Conservation (phyloP, 352 stramenopile genomes). For the Globisporangium nodosum region DNA sequence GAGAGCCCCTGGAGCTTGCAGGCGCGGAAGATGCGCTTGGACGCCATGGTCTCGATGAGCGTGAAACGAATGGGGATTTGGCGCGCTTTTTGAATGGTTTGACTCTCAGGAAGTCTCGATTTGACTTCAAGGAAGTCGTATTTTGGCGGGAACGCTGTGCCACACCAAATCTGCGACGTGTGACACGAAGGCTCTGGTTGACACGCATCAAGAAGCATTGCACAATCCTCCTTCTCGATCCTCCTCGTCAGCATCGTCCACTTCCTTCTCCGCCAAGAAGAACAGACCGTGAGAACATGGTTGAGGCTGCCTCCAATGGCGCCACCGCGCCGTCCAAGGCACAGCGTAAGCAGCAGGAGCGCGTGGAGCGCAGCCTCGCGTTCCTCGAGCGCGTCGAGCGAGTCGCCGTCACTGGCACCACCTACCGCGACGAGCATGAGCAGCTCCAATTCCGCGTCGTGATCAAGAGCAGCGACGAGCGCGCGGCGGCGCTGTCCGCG, state of each 20-base stretch:
- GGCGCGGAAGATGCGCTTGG: constrained; percentile 75
- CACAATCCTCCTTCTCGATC: neutral
- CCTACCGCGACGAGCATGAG: constrained; percentile 10
- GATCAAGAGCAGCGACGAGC: constrained; percentile 5
- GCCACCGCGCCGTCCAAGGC: neutral
- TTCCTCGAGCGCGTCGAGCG: constrained; percentile 12
- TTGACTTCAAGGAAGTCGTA: neutral
- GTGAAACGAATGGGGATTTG: neutral
- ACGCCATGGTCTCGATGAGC: constrained; percentile 27
- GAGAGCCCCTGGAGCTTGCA: constrained; percentile 84
- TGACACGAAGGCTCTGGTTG: neutral
- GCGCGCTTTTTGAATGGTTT: neutral
- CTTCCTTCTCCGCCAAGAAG: neutral
- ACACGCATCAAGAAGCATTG: too few relatives aligned
- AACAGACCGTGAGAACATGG: neutral
- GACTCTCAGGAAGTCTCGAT: neutral
- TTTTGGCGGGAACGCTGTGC: neutral
- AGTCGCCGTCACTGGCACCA: constrained; percentile 5
- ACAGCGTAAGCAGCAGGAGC: constrained; percentile 12
- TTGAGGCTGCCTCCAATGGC: neutral
- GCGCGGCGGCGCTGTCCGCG: constrained; percentile 1
- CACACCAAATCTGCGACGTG: neutral
- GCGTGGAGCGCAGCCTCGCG: constrained; percentile 4
- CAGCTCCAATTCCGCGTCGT: constrained; percentile 9
- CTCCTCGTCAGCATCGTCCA: neutral